A percentile compares a stretch with the other conserved stretches of the same genome.
phyloP scores from a whole-genome alignment of 192 early-diverging fungal species.

The Jimgerdemannia lactiflua region DNA sequence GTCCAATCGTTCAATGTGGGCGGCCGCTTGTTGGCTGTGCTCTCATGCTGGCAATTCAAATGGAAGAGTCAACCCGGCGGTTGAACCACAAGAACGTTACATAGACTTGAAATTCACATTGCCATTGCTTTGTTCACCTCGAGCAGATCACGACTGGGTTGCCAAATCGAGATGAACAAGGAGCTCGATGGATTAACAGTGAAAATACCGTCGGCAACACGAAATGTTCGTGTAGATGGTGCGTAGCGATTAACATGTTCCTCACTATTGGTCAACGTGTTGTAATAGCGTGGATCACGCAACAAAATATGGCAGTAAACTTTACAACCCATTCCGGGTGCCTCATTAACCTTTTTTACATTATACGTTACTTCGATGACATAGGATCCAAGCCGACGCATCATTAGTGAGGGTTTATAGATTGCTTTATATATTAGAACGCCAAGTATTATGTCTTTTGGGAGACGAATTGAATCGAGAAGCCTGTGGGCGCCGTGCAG shows the following conservation, averaged over 20 bases:
- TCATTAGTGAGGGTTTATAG: conserved; percentile 10
- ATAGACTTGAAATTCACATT: no score
- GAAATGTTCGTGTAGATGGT: conserved; percentile 86
- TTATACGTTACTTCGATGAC: neutral
- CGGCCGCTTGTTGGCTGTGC: no score
- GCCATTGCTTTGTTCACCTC: neutral
- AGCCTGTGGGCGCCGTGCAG: no score
- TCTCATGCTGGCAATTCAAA: no score
- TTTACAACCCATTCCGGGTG: no score
- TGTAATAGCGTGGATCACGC: no score
- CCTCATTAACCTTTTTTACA: neutral
- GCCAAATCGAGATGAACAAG: conserved; percentile 83
- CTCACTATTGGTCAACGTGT: neutral
- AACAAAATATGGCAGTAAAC: no score
- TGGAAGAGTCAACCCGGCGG: neutral
- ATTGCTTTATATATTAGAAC: no score
- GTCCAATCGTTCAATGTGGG: no score
- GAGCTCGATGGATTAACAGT: conserved; percentile 89
- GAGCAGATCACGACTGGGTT: conserved; percentile 83
- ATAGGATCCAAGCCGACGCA: conserved; percentile 31
- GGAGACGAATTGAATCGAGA: no score
- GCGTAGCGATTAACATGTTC: neutral
- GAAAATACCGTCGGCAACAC: conserved; percentile 84
- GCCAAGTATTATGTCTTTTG: no score
- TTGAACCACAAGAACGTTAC: neutral